Percentiles rank a stretch among this genome's conserved stretches.
Conservation (phyloP, 257 asterid species). For the Nicotiana sylvestris region DNA sequence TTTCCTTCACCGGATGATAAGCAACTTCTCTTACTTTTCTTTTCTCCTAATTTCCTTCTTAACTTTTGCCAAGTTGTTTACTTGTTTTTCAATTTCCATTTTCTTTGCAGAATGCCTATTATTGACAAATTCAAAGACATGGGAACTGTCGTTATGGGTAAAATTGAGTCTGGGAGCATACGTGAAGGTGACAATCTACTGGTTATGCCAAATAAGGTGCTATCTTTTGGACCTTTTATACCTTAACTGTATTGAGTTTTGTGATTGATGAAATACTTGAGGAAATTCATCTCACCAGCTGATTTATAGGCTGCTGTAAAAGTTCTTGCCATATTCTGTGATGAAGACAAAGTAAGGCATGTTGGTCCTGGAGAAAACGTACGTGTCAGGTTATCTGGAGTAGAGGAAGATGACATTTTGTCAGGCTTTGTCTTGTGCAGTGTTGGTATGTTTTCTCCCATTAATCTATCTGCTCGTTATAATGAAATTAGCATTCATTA, state of each 20-base stretch:
- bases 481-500: not conserved
- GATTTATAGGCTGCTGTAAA: slow-evolving; percentile 64
- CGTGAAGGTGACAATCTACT: slow-evolving; percentile 81
- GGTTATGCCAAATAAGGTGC: slow-evolving; percentile 97
- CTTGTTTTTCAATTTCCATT: not conserved
- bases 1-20: not conserved
- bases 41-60: not conserved
- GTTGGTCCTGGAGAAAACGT: slow-evolving; percentile 98
- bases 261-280: not conserved
- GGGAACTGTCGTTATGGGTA: slow-evolving; percentile 99
- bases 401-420: slow-evolving; percentile 87
- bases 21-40: not conserved
- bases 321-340: slow-evolving; percentile 73
- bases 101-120: slow-evolving; percentile 64
- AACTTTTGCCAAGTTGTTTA: not conserved
- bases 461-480: not conserved
- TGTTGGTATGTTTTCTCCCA: slow-evolving; percentile 42
- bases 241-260: not conserved
- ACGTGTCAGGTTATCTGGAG: slow-evolving; percentile 85
- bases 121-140: slow-evolving; percentile 93
- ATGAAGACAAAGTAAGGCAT: slow-evolving; percentile 66
- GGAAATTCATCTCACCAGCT: not conserved
- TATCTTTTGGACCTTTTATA: slow-evolving; percentile 7
- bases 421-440: slow-evolving; percentile 78
- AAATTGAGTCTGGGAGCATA: slow-evolving; percentile 87